Percentiles rank a stretch among this genome's conserved stretches.
Conservation (phyloP, 306 rosid species). For the Parietaria judaica region DNA sequence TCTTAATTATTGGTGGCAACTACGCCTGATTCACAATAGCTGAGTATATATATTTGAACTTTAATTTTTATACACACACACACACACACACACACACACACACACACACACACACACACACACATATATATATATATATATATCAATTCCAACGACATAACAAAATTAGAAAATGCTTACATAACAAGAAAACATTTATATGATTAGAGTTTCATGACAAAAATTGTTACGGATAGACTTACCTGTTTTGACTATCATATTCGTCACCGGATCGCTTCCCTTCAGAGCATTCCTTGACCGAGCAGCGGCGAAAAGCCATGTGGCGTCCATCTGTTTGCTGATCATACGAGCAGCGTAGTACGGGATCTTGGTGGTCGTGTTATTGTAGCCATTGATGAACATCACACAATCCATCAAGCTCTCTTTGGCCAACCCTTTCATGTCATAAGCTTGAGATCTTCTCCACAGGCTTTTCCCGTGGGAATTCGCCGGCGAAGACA, state of each 20-base stretch:
- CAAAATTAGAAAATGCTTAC: no score
- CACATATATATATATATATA: no score
- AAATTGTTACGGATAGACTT: background rate
- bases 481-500: slow-evolving; percentile 40
- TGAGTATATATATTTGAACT: no score
- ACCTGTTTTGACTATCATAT: slow-evolving; percentile 27
- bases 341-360: slow-evolving; percentile 54
- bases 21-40: no score
- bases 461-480: slow-evolving; percentile 59
- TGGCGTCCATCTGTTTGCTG: slow-evolving; percentile 62
- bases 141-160: background rate
- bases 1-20: background rate
- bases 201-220: background rate
- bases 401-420: slow-evolving; percentile 57
- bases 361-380: slow-evolving; percentile 25
- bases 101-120: no score
- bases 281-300: slow-evolving; percentile 20
- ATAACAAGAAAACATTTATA: no score
- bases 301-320: slow-evolving; percentile 53
- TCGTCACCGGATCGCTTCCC: slow-evolving; percentile 13
- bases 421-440: slow-evolving; percentile 65
- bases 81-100: no score
- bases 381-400: slow-evolving; percentile 40
- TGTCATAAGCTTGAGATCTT: slow-evolving; percentile 70
- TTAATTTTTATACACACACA: no score